Base-by-base conservation (phyloP, 2,329 filamentous ascomycete species). In the Didymella sp. region DNA sequence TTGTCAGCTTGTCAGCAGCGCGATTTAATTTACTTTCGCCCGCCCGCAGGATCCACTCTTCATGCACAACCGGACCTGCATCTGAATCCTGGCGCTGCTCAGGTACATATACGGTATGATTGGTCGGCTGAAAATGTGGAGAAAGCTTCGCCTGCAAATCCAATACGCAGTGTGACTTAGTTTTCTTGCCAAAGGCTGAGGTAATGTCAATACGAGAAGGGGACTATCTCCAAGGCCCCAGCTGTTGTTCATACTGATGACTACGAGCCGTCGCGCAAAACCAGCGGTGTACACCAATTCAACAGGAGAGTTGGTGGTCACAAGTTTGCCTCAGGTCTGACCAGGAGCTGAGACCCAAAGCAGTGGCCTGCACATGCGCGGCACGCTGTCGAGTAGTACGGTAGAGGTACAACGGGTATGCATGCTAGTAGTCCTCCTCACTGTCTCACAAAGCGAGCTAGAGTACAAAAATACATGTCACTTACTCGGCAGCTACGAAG, bases 331-430 rank as follows among this genome's bases (percentile, higher is more conserved):
- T 48, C 43, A 43, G 43, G 37, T 51, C 42, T 24, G 17, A 48
- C 42, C 12, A 43, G 43, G 37, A 52, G 15, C 43, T 57, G 37
- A 52, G 48, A 57, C 54, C 37, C 43, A 57, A 57, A 48, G 44
- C 24, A 49, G 48, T 24, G 38, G 37, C 44, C 38, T 52, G 54
- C 54, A 52, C 54, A 57, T 45, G 54, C 17, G 49, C 44, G 30
- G 54, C 54, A 52, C 54, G 54, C 48, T 57, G 43, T 52, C 54
- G 28, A 44, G 54, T 52, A 41, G 48, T 24, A 57, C 54, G 31
- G 17, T 15, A 35, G 27, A 48, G 12, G 49, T 35, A 22, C 54
- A 57, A 33, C 44, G 22, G 38, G 9, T 27, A 48, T 48, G 48
- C 47, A 47, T 51, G 54, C 42, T 43, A 42, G 48, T 38, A 44